Percentiles rank a stretch among this genome's conserved stretches.
Conservation (phyloP, 2,329 filamentous ascomycete species). For the Verticillium alfalfae region DNA sequence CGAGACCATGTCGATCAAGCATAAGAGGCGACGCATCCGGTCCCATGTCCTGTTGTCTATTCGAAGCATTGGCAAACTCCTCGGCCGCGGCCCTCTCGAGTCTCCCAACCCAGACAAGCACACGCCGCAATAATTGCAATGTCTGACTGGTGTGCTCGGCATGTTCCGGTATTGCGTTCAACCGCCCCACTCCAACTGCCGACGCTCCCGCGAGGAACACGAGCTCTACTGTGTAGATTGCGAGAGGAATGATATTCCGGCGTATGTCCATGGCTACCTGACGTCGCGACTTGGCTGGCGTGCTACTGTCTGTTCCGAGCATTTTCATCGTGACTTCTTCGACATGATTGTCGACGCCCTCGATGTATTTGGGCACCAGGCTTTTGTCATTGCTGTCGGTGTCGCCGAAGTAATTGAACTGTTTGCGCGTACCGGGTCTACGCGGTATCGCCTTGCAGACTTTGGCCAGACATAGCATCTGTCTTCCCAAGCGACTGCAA, state of each 20-base stretch:
- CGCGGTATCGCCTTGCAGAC: neutral
- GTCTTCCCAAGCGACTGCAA: neutral
- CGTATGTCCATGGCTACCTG: neutral
- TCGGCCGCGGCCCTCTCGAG: neutral
- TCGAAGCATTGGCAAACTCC: neutral
- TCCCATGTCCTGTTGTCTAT: neutral
- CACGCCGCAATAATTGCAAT: neutral
- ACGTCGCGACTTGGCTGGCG: neutral
- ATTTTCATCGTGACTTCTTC: neutral
- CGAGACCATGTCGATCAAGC: neutral
- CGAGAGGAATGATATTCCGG: neutral
- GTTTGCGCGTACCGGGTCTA: neutral
- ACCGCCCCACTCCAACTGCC: neutral
- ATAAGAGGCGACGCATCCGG: neutral
- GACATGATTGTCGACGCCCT: neutral
- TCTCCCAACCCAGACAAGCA: neutral
- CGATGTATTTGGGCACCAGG: neutral
- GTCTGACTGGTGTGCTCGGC: neutral
- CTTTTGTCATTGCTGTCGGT: neutral
- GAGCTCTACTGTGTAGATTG: neutral
- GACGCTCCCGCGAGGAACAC: neutral
- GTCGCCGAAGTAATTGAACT: neutral
- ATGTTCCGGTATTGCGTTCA: neutral
- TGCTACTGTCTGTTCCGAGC: neutral
- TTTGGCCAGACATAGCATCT: neutral